Evolutionary conservation across 2,329 filamentous ascomycete species (phyloP).

Genomic region (Exophiala oligosperma): DNA sequence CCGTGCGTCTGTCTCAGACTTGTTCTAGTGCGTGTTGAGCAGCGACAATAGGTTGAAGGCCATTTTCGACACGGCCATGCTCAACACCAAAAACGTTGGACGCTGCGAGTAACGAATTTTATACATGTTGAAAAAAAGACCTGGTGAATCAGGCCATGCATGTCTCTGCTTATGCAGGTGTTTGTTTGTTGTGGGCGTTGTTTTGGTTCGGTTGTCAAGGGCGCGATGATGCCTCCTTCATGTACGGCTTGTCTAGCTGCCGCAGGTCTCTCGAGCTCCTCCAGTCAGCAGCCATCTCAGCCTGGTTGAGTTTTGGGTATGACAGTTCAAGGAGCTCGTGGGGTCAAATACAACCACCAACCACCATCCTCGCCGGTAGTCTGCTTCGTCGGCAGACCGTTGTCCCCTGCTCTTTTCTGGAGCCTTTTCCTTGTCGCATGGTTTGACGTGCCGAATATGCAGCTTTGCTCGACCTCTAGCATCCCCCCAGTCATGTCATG

Average conservation of each 20-base stretch:
- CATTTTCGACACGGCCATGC: neutral
- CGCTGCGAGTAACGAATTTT: too few species aligned
- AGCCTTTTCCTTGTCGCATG: conserved; percentile 19
- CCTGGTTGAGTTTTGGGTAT: conserved; percentile 5
- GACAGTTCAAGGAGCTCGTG: conserved; percentile 12
- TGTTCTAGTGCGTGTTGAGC: neutral
- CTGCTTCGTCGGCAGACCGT: neutral
- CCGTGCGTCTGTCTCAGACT: neutral
- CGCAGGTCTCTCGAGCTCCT: neutral
- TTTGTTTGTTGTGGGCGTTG: neutral
- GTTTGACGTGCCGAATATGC: conserved; percentile 18
- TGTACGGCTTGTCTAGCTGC: neutral
- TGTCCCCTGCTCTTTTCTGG: conserved; percentile 8
- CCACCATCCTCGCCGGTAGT: conserved; percentile 7
- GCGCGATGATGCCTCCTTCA: neutral
- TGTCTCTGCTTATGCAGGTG: neutral
- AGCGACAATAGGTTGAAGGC: neutral
- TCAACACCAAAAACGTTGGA: too few species aligned
- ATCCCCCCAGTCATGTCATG: conserved; percentile 7
- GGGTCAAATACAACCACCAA: conserved; percentile 7
- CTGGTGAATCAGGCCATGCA: neutral
- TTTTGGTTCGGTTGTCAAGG: neutral
- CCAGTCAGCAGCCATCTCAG: neutral
- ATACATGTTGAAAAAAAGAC: neutral
- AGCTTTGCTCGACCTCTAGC: conserved; percentile 18